Evolutionary conservation across 2,329 filamentous ascomycete genomes (phyloP), one percentile per base, ranked within the genome.

Genomic region (Penicillium sp.): DNA sequence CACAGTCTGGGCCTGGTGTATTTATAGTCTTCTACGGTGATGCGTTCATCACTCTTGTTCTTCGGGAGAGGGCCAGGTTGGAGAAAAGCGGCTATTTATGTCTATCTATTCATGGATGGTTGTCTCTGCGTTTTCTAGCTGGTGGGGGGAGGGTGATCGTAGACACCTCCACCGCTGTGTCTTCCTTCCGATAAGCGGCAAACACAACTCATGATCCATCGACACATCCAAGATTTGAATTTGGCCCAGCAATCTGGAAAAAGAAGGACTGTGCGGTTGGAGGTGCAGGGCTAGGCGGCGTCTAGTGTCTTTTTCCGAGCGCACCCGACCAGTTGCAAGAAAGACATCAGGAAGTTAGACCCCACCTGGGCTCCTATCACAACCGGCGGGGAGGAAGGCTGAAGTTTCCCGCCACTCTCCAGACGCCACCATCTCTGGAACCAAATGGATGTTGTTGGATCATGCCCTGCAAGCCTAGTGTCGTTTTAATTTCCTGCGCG

Each of bases 331-430:
- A 44, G 36, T 43, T 18, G 30, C 25, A 34, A 41, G 29, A 30
- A 17, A 26, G 18, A n/a, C 9, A 36, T 16, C 17, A 33, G 14
- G 40, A 52, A 43, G 44, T 50, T 47, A 42, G 50, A 47, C 50
- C 48, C 39, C 44, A 39, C 39, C 26, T 29, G 25, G 33, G 25
- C 41, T 50, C 42, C 37, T 51, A 53, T 53, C 46, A 52, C 28
- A 41, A 30, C 41, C 29, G 33, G 38, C 39, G 41, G 44, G 43
- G 41, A 46, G 29, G 14, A 33, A 39, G 40, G 35, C 33, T 51
- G 38, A 36, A 37, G 39, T 25, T 32, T 33, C 18, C 33, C 23
- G 19, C n/a, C 14, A 32, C 28, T 27, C n/a, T 34, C 36, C 30
- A 17, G 36, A 32, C 41, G 39, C 47, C 37, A 46, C 38, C 19